Evolutionary conservation across 805 yeast genomes (phyloP), one percentile per base, ranked within the genome.

Genomic region (Ogataea zsoltii): DNA sequence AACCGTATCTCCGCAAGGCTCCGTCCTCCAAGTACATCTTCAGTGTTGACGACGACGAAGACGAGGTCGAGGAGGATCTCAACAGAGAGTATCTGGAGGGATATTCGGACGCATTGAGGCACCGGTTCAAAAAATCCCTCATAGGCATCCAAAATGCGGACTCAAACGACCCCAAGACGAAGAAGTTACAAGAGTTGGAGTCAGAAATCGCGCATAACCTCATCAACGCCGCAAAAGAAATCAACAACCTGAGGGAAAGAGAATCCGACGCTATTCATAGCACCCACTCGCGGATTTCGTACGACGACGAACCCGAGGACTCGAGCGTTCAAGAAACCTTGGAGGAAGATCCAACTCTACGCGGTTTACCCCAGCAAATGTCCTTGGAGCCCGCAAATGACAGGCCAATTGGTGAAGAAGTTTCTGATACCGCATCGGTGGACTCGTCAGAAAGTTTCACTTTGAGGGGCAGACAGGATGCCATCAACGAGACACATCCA

Each of bases 401-500:
- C 3, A 17, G 10, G 7, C 37, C 16, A 18, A 39, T 50, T 25
- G 44, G 44, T n/a, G 44, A 19, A 15, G 72, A 63, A 17, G 68
- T 56, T 30, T 65, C 61, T 9, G 77, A 74, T 19, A 68, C 45
- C 23, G 62, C 54, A 2, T 53, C 77, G 5, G 45, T 62, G 1
- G 62, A 76, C 1, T 81, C 96, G 0, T 62, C 79, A 21, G 97
- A 92, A 64, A 85, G 96, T 4, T 84, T 87, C 62, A 94, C 96
- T 4, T 74, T 92, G 44, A 75, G 94, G 49, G 96, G 91, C 55
- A 82, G 97, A 53, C 99, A 94, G 66, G 91, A 88, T 56, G 99
- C 99, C 13, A 94, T 94, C 62, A 94, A 94, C 62, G 83, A 87
- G 42, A 90, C 97, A 4, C 99, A 94, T 71, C 99, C 99, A 0